Evolutionary conservation across 352 stramenopile genomes (phyloP).

Genomic region (Detonula confervacea): DNA sequence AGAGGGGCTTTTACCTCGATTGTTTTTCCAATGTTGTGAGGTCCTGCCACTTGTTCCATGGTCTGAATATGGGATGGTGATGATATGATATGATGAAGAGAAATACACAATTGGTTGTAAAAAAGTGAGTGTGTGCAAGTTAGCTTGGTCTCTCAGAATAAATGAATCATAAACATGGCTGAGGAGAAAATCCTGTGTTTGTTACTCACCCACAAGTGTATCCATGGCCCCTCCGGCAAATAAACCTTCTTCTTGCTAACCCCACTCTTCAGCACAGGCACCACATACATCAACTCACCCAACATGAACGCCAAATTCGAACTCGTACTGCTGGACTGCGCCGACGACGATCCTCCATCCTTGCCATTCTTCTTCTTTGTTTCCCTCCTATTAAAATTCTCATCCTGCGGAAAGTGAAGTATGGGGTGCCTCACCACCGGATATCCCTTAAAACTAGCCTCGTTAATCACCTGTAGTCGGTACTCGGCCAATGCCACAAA

Average conservation of each 20-base stretch:
- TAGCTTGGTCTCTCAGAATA: not conserved
- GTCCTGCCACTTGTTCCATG: constrained; percentile 14
- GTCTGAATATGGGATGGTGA: constrained; percentile 12
- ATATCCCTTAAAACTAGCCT: constrained; percentile 50
- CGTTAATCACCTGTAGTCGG: constrained; percentile 39
- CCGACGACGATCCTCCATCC: not conserved
- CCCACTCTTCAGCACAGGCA: constrained; percentile 53
- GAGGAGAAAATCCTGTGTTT: not conserved
- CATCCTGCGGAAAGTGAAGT: constrained; percentile 54
- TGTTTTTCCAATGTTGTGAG: constrained; percentile 30
- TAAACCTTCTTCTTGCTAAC: constrained; percentile 48
- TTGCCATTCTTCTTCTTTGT: constrained; percentile 7
- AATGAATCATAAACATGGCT: not conserved
- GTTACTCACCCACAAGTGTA: constrained; percentile 54
- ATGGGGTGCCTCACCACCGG: constrained; percentile 57
- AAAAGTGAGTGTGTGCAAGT: not conserved
- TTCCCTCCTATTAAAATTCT: constrained; percentile 7
- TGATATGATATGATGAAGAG: not conserved
- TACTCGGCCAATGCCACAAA: constrained; percentile 58
- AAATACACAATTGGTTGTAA: not conserved
- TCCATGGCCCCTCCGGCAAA: constrained; percentile 49
- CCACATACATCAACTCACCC: constrained; percentile 49
- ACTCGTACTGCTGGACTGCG: not conserved
- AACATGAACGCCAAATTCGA: constrained; percentile 47
- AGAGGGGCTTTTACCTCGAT: constrained; percentile 44